phyloP scores from a whole-genome alignment of 2,329 filamentous ascomycete genomes.

The Epichloe hybrida region DNA sequence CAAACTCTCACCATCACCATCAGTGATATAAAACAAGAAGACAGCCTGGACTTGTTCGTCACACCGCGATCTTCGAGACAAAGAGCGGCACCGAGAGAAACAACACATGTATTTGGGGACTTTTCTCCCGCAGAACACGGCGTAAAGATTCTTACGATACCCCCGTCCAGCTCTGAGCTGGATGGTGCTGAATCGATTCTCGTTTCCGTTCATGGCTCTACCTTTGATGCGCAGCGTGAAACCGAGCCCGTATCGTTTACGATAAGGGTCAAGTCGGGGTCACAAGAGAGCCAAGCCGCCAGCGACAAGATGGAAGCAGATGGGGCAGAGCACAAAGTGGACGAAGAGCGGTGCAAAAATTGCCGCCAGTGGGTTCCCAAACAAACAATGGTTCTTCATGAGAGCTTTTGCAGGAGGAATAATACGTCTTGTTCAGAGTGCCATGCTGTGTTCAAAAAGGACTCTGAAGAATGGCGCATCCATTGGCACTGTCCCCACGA shows the following conservation, averaged over 20 bases:
- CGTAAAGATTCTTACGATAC: conserved; percentile 42
- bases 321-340: conserved; percentile 27
- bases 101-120: conserved; percentile 68
- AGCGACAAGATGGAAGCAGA: conserved; percentile 5
- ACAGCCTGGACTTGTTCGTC: conserved; percentile 62
- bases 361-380: conserved; percentile 77
- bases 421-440: conserved; percentile 72
- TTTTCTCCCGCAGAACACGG: conserved; percentile 34
- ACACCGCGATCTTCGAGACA: conserved; percentile 64
- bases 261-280: conserved; percentile 19
- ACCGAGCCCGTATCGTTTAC: conserved; percentile 12
- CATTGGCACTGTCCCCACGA: conserved; percentile 91
- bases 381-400: conserved; percentile 72
- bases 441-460: conserved; percentile 70
- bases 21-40: conserved; percentile 36
- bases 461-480: conserved; percentile 56
- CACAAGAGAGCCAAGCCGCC: conserved; percentile 3
- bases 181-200: conserved; percentile 64
- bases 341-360: conserved; percentile 80
- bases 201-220: conserved; percentile 49
- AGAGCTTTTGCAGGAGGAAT: conserved; percentile 87
- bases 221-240: neutral
- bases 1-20: conserved; percentile 57
- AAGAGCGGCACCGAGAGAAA: conserved; percentile 54
- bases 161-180: conserved; percentile 63